Percentiles rank a stretch among this genome's conserved stretches.
Conservation (phyloP, 106 monocot genomes). For the Dioscorea dumetorum region DNA sequence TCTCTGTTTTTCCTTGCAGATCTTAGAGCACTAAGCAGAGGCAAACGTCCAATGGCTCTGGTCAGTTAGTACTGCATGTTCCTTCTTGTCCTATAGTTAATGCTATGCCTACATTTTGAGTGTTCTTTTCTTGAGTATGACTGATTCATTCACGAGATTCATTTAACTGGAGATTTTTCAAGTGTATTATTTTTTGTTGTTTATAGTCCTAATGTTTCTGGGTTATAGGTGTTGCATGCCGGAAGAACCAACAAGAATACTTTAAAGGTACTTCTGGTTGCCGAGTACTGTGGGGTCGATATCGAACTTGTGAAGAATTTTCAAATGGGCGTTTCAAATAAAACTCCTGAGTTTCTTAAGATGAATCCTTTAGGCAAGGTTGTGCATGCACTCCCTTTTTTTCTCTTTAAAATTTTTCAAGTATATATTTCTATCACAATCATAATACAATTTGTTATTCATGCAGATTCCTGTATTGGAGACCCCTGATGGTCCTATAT, state of each 20-base stretch:
- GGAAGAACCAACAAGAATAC: conserved; percentile 54
- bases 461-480: conserved; percentile 84
- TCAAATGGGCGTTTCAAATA: conserved; percentile 84
- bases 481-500: conserved; percentile 82
- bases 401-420: not conserved
- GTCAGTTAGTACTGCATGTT: no score
- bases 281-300: conserved; percentile 65
- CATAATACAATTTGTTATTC: not conserved
- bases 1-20: no score
- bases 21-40: no score
- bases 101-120: no score
- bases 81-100: no score
- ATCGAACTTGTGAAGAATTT: conserved; percentile 61
- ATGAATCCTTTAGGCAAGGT: conserved; percentile 95
- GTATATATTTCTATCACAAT: not conserved
- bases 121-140: no score
- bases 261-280: conserved; percentile 73
- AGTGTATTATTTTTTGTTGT: no score
- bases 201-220: not conserved
- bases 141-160: no score
- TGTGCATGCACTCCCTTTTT: not conserved
- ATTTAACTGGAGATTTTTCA: no score
- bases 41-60: no score
- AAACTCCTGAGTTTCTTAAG: conserved; percentile 73
- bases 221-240: conserved; percentile 44